These are phyloP conservation scores for Hevea brasiliensis DNA, from an alignment of 345 rosid species.

Conservation along the genomic window DNA sequence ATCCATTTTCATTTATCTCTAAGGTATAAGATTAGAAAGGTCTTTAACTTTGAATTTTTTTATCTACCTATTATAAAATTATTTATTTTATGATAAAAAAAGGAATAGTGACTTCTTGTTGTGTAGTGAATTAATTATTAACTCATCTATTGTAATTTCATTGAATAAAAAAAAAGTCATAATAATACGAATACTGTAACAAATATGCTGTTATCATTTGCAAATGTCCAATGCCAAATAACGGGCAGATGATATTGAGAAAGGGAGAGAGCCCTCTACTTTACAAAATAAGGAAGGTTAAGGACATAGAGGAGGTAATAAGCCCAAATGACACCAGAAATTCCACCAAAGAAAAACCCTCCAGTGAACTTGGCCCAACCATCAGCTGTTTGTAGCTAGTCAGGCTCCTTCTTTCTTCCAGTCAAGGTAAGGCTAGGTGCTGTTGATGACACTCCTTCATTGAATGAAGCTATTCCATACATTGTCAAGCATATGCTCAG, in stretches of 20 bases:
- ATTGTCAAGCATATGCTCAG: slow-evolving; percentile 86
- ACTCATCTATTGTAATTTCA: no score
- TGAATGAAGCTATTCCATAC: slow-evolving; percentile 75
- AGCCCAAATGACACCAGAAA: slow-evolving; percentile 95
- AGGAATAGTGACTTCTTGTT: no score
- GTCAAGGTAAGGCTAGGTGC: slow-evolving; percentile 85
- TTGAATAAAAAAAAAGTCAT: no score
- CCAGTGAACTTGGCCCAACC: slow-evolving; percentile 93
- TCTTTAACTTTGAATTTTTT: no score
- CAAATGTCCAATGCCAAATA: background rate
- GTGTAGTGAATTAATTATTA: no score
- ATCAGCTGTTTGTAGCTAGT: slow-evolving; percentile 87
- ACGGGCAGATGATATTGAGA: background rate
- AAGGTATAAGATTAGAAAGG: no score
- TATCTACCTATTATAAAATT: no score
- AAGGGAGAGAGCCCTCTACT: slow-evolving; percentile 34
- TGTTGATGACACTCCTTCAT: slow-evolving; percentile 78
- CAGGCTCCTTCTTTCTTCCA: slow-evolving; percentile 92
- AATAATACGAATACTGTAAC: background rate
- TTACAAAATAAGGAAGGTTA: slow-evolving; percentile 84
- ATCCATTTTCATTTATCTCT: no score
- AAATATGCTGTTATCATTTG: slow-evolving; percentile 3
- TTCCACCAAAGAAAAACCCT: slow-evolving; percentile 95
- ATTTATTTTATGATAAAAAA: no score
- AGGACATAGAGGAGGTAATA: slow-evolving; percentile 82